These are phyloP conservation scores for Colletotrichum kahawae DNA, from an alignment of 2,329 filamentous ascomycete species.

Conservation along the genomic window DNA sequence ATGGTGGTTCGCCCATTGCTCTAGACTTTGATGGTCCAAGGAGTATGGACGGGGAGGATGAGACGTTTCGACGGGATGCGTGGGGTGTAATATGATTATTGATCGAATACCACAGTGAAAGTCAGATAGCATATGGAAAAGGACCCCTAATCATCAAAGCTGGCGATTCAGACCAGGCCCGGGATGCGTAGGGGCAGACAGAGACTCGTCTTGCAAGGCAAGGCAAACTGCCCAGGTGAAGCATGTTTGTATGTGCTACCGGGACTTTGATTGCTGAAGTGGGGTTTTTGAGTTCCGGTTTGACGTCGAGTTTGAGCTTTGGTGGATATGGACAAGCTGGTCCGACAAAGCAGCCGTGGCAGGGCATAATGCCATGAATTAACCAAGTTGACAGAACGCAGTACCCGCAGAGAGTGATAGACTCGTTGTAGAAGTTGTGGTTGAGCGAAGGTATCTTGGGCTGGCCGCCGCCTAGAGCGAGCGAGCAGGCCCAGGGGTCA, in stretches of 20 bases:
- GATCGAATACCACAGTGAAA: background rate
- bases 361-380: background rate
- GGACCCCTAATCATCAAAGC: background rate
- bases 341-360: background rate
- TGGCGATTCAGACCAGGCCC: background rate
- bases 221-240: background rate
- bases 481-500: background rate
- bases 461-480: background rate
- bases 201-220: background rate
- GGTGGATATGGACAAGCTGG: background rate
- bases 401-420: background rate
- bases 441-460: background rate
- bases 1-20: background rate
- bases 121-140: background rate
- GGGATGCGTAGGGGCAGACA: background rate
- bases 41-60: background rate
- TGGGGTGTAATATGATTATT: conserved; percentile 1
- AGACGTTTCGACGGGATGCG: background rate
- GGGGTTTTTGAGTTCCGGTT: background rate
- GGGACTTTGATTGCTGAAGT: background rate
- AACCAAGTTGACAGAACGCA: background rate
- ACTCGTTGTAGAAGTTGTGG: background rate
- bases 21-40: background rate
- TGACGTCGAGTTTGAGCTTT: background rate
- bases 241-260: background rate